These are phyloP conservation scores for Calonectria fujianensis DNA, from an alignment of 2,329 filamentous ascomycete genomes.

Conservation along the genomic window DNA sequence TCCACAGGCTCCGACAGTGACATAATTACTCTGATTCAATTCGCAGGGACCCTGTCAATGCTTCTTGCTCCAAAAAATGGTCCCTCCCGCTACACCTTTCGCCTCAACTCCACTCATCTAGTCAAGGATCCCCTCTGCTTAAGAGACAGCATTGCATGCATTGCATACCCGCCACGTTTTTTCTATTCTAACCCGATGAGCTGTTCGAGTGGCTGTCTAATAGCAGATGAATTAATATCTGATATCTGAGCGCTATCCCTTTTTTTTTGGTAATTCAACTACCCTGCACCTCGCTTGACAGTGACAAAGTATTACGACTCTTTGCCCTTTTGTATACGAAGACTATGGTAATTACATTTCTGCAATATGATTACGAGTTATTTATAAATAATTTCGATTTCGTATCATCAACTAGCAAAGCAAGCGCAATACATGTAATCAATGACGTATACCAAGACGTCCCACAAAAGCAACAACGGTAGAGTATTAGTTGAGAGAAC, in stretches of 20 bases:
- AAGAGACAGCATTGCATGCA: neutral
- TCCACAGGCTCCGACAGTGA: neutral
- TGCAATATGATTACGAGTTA: neutral
- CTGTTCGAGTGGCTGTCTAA: neutral
- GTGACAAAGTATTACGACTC: neutral
- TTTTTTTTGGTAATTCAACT: neutral
- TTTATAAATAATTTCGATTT: neutral
- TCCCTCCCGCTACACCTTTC: neutral
- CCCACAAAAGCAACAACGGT: too few relatives aligned
- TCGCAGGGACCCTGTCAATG: constrained; percentile 29
- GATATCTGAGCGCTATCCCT: neutral
- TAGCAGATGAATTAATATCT: neutral
- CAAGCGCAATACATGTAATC: neutral
- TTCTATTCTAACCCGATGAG: neutral
- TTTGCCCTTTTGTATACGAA: neutral
- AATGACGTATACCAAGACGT: neutral
- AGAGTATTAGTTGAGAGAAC: neutral
- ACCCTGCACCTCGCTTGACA: neutral
- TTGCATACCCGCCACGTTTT: constrained; percentile 14
- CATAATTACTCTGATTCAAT: constrained; percentile 22
- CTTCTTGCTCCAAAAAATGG: constrained; percentile 6
- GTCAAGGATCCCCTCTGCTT: constrained; percentile 10
- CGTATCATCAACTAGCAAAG: neutral
- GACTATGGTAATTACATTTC: neutral
- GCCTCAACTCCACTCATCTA: constrained; percentile 1